Evolutionary conservation across 2,329 filamentous ascomycete species (phyloP), one percentile per base, ranked within the genome.

Genomic region (Colletotrichum godetiae): DNA sequence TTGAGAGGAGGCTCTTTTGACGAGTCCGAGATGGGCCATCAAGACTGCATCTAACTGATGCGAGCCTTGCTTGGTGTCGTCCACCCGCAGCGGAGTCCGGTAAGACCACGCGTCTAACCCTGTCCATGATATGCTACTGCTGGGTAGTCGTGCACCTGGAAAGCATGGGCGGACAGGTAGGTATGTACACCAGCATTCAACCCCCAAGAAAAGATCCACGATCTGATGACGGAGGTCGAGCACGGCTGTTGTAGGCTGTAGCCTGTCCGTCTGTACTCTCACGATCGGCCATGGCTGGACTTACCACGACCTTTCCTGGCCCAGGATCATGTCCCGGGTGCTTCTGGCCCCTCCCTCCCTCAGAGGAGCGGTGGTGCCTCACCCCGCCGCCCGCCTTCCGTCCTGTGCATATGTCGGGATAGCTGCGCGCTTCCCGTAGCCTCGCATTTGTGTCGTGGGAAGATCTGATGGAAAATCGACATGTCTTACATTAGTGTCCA

Each of bases 371-470:
- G 24, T 19, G 29, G 56, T 24, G 24, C 12, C 15, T 33, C 56
- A 62, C 33, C 35, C 57, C 55, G 58, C 69, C 66, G 52, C 46
- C 46, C 55, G 35, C 65, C 68, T 69, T 71, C 72, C 72, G 68
- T 67, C 71, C 27, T 66, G 71, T 72, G 71, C 71, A 73, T 73
- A 53, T 67, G 64, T 67, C 61, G 68, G 72, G 68, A 67, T 62
- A 74, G 61, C 68, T 74, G 68, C 72, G 58, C 61, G 56, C 71
- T 65, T 69, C 64, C 65, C 72, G 56, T 72, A 67, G 62, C 68
- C 68, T 67, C 58, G 68, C 72, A 72, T 74, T 24, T 33, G 57
- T 67, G 61, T 66, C 46, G 29, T 53, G 29, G 64, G 60, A 73
- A 64, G 73, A 74, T 74, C 73, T 74, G 60, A 61, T 62, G 69